These are phyloP conservation scores for Tephrocybe rancida DNA, from an alignment of 768 basidiomycete species.

Conservation along the genomic window DNA sequence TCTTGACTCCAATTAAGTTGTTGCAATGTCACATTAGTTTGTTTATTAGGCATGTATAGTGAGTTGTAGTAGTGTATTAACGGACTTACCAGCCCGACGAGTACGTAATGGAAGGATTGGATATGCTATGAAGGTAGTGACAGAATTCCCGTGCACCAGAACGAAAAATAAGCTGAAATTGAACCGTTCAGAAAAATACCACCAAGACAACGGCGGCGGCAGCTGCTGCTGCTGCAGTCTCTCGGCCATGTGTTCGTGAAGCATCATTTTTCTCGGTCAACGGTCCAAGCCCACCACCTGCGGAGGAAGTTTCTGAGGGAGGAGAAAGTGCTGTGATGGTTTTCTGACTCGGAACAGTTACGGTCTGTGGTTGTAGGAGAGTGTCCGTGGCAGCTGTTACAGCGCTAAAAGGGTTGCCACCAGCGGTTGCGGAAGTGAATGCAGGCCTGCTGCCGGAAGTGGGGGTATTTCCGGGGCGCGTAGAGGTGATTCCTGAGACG, in stretches of 20 bases:
- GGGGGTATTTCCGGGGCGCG: background rate
- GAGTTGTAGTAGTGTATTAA: no score
- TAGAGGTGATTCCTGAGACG: slow-evolving; percentile 1
- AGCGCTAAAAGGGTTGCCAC: background rate
- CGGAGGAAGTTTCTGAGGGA: no score
- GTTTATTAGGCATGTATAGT: no score
- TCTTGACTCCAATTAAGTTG: no score
- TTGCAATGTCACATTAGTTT: no score
- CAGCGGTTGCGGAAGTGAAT: background rate
- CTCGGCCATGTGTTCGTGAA: background rate
- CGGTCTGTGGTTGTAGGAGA: background rate
- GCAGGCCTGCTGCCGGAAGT: background rate
- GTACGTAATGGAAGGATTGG: no score
- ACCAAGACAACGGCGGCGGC: slow-evolving; percentile 3
- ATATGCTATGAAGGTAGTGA: no score
- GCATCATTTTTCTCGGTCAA: background rate
- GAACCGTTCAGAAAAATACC: slow-evolving; percentile 3
- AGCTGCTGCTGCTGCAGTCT: background rate
- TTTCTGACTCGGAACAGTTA: background rate
- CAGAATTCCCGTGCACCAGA: no score
- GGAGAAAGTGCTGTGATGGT: background rate
- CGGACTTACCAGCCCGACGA: no score
- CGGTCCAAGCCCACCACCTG: background rate
- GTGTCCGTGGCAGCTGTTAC: background rate
- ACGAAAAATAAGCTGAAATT: no score